phyloP scores from a whole-genome alignment of 257 asterid species.

The Fraxinus cuspidata region DNA sequence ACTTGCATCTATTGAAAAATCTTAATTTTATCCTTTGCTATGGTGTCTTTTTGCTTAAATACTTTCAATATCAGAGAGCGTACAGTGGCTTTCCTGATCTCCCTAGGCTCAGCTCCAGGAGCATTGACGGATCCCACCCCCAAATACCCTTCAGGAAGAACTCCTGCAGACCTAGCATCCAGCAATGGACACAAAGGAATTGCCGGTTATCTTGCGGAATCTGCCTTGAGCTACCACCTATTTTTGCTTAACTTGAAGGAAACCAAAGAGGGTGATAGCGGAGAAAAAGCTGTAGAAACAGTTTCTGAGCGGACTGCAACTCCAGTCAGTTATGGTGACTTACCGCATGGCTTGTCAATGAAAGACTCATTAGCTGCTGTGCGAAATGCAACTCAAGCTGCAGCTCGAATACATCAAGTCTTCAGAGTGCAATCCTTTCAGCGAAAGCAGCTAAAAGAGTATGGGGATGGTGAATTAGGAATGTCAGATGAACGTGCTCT shows the following conservation, averaged over 20 bases:
- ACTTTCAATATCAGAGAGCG: conserved; percentile 56
- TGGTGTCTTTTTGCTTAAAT: conserved; percentile 23
- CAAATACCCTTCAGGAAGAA: conserved; percentile 57
- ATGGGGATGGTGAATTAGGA: conserved; percentile 55
- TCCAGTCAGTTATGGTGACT: conserved; percentile 58
- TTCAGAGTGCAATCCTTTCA: conserved; percentile 86
- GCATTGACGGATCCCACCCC: conserved; percentile 82
- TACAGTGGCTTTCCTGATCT: conserved; percentile 73
- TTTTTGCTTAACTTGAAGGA: conserved; percentile 57
- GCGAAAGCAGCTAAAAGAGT: conserved; percentile 71
- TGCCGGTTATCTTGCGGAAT: conserved; percentile 88
- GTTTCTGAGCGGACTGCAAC: conserved; percentile 70
- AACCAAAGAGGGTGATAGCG: conserved; percentile 35
- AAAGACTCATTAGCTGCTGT: conserved; percentile 92
- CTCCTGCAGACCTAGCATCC: conserved; percentile 90
- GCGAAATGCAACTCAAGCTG: conserved; percentile 96
- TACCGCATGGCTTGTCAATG: conserved; percentile 63
- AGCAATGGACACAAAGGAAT: conserved; percentile 91
- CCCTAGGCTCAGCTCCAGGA: conserved; percentile 79
- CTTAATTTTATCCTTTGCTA: conserved; percentile 22
- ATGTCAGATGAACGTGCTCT: conserved; percentile 69
- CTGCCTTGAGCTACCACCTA: conserved; percentile 67
- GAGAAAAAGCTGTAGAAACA: conserved; percentile 58
- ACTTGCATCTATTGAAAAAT: conserved; percentile 12
- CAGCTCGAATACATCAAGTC: conserved; percentile 90